phyloP scores from a whole-genome alignment of 1,284 basidiomycete genomes.

The Ganoderma sinense region DNA sequence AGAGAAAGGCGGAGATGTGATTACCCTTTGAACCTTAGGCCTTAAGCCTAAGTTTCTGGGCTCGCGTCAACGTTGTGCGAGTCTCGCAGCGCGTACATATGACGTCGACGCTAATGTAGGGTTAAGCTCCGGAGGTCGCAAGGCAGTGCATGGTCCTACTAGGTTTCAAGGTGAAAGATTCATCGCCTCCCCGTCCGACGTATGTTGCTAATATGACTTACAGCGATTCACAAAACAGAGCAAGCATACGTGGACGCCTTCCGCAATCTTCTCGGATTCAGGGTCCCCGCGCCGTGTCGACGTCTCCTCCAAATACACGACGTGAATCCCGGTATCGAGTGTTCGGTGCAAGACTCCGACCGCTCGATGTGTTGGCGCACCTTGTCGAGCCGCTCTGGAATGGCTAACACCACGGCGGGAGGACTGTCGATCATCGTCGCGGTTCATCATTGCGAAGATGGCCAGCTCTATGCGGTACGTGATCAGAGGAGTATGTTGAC shows the following conservation, averaged over 20 bases:
- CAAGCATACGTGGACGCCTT: background rate
- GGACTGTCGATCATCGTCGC: background rate
- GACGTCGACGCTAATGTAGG: too few relatives aligned
- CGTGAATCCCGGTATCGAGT: background rate
- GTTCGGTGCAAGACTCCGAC: background rate
- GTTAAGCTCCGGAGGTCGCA: too few relatives aligned
- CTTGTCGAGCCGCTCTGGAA: background rate
- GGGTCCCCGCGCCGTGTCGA: background rate
- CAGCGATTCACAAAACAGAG: background rate
- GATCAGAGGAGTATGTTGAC: background rate
- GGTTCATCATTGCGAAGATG: too few relatives aligned
- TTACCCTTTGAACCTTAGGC: too few relatives aligned
- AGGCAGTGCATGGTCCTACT: too few relatives aligned
- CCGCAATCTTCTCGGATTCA: background rate
- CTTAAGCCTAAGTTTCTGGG: too few relatives aligned
- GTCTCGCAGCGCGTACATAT: too few relatives aligned
- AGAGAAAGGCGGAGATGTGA: too few relatives aligned
- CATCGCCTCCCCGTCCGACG: too few relatives aligned
- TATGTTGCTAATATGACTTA: background rate
- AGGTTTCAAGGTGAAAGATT: too few relatives aligned
- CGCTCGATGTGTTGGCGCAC: background rate
- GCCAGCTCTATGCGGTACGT: background rate
- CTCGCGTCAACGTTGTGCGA: too few relatives aligned
- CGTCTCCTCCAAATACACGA: background rate
- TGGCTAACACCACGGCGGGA: background rate